Base-by-base conservation (phyloP, 768 basidiomycete genomes). In the Suillus sp. region DNA sequence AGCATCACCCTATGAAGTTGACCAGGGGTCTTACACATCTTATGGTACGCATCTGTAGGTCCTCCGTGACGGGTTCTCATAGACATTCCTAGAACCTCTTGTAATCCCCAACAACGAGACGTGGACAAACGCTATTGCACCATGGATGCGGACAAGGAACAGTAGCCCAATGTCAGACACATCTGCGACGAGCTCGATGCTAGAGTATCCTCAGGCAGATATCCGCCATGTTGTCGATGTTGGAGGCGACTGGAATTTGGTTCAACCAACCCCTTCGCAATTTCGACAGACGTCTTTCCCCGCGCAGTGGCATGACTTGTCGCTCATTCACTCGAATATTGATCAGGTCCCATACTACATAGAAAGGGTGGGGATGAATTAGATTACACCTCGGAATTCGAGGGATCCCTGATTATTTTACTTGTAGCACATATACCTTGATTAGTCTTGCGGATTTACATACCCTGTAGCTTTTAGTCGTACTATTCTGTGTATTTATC, bases 81-180 rank as follows among this genome's bases (percentile, higher is more conserved):
- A 2, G 13, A 11, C 13, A 40, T 30, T 14, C 18, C 20, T 6
- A 58, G 53, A 55, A 30, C 48, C 51, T 7, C 55, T 57, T 16
- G 37, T n/a, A 9, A 35, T 58, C 3, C 51, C 38, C 30, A 32
- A 61, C 35, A 56, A 35, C 59, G 55, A 60, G 18, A 35, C 38
- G 43, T 57, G 56, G 56, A 20, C 25, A 57, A 57, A 57, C 18
- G 56, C 56, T 13, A 40, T 27, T 42, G 18, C 38, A 13, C 18
- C 56, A 30, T 40, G 37, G 56, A n/a, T n/a, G n/a, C n/a, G n/a
- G n/a, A 18, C 38, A 4, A 57, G 56, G 11, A 57, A 57, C 18
- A 57, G 38, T 27, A 57, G 56, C 56, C 56, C 56, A 4, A 30
- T 30, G 38, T 57, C 56, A 30, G 56, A 57, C 37, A 40, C 56